These are phyloP conservation scores for Naganishia sp. DNA, from an alignment of 1,284 basidiomycete species.

Conservation along the genomic window DNA sequence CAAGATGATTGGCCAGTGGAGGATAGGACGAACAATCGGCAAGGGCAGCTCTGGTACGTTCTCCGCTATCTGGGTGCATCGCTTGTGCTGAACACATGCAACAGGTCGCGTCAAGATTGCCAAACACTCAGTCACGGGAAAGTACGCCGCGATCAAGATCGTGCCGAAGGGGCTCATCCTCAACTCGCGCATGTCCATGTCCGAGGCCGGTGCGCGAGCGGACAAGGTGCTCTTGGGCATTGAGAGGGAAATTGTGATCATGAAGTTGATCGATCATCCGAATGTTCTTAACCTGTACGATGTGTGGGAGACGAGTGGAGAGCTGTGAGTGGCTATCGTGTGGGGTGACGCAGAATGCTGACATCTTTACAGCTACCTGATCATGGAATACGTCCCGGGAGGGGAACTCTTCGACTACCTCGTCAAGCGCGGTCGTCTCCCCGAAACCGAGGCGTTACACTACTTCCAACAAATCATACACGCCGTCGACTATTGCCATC, in stretches of 20 bases:
- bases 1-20: constrained; percentile 80
- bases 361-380: constrained; percentile 63
- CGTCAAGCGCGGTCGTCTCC: constrained; percentile 75
- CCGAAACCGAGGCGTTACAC: constrained; percentile 72
- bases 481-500: constrained; percentile 91
- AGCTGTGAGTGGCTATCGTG: constrained; percentile 62
- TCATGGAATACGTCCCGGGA: constrained; percentile 94
- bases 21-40: constrained; percentile 88
- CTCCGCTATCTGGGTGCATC: constrained; percentile 5
- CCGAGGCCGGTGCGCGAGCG: constrained; percentile 60
- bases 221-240: constrained; percentile 85
- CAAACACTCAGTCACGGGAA: constrained; percentile 77
- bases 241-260: constrained; percentile 94
- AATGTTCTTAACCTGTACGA: constrained; percentile 92
- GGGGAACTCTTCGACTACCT: constrained; percentile 95
- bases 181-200: constrained; percentile 67
- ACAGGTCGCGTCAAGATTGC: constrained; percentile 86
- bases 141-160: constrained; percentile 93
- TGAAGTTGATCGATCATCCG: constrained; percentile 96
- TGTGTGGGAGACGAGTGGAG: constrained; percentile 90
- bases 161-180: constrained; percentile 76
- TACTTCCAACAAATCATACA: constrained; percentile 95
- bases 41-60: constrained; percentile 80
- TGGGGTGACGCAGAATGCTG: not conserved
- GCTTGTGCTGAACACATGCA: too few species aligned